Percentiles rank a stretch among this genome's conserved stretches.
Conservation (phyloP, 345 rosid species). For the Eucalyptus sp. region DNA sequence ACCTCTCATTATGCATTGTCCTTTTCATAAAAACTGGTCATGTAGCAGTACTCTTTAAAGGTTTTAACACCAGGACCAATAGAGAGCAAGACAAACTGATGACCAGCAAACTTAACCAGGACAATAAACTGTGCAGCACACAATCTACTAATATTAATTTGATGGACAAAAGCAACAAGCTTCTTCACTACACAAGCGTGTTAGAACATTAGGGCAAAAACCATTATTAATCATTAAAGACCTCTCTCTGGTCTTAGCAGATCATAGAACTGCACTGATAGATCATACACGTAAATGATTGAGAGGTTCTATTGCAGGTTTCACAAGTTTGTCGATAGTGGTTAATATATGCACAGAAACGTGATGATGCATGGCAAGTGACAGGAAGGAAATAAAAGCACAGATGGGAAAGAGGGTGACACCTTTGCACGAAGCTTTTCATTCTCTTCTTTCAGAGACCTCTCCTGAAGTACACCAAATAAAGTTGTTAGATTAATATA, state of each 20-base stretch:
- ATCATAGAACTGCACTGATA: neutral
- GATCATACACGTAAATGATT: neutral
- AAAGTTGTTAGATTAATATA: neutral
- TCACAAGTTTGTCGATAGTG: neutral
- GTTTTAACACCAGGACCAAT: neutral
- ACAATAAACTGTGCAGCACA: neutral
- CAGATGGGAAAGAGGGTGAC: neutral
- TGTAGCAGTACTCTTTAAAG: neutral
- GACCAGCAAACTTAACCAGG: neutral
- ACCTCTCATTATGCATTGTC: neutral
- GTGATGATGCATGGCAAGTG: neutral
- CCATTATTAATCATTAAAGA: neutral
- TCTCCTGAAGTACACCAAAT: slow-evolving; percentile 22
- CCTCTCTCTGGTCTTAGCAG: neutral
- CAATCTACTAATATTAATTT: neutral
- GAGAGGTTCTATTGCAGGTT: neutral
- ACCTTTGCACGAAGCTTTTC: slow-evolving; percentile 24
- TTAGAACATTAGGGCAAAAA: neutral
- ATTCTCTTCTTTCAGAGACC: slow-evolving; percentile 27
- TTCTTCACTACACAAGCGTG: neutral
- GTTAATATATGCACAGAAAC: neutral
- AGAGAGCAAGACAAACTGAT: neutral
- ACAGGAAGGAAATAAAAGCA: neutral
- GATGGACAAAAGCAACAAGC: neutral
- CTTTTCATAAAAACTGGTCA: neutral